Conservation (phyloP, 2,329 filamentous ascomycete species). For the Macrophomina pseudophaseolina region DNA sequence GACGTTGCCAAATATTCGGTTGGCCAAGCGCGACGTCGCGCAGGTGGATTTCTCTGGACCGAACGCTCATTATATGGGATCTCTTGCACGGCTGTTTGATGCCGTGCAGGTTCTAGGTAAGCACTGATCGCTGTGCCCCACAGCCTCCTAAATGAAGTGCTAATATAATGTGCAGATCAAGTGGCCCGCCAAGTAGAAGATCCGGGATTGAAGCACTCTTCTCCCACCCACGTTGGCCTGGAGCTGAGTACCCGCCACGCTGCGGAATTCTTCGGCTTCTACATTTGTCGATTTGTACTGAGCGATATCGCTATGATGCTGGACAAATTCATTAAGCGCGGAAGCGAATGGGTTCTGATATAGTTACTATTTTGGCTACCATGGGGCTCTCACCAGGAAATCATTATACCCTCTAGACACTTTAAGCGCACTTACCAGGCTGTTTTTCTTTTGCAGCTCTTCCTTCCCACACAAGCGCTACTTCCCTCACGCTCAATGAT, state of each 20-base stretch:
- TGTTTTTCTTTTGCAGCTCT: slow-evolving; percentile 29
- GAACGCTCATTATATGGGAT: slow-evolving; percentile 88
- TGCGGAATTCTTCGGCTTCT: slow-evolving; percentile 97
- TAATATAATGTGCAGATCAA: slow-evolving; percentile 67
- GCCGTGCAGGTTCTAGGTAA: slow-evolving; percentile 90
- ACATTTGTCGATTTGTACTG: slow-evolving; percentile 93
- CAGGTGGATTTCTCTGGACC: slow-evolving; percentile 78
- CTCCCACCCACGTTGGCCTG: slow-evolving; percentile 91
- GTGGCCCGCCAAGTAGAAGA: slow-evolving; percentile 96
- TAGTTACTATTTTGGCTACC: slow-evolving; percentile 42
- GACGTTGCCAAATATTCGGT: slow-evolving; percentile 74
- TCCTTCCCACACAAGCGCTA: slow-evolving; percentile 19
- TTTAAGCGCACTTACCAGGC: slow-evolving; percentile 29
- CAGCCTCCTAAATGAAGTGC: slow-evolving; percentile 9
- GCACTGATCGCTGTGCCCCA: slow-evolving; percentile 34
- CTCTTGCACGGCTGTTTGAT: slow-evolving; percentile 88
- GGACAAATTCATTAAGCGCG: slow-evolving; percentile 96
- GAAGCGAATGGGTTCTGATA: slow-evolving; percentile 87
- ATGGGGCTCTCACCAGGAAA: slow-evolving; percentile 31
- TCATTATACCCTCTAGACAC: slow-evolving; percentile 38
- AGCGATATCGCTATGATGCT: slow-evolving; percentile 81
- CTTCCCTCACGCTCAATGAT: slow-evolving; percentile 6
- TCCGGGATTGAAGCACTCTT: slow-evolving; percentile 86
- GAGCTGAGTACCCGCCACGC: slow-evolving; percentile 93
- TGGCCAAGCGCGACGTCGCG: slow-evolving; percentile 72